Percentiles rank a stretch among this genome's conserved stretches.
Evolutionary conservation across 1,139 yeast genomes (phyloP).

Genomic region (Yamadazyma atlantica): DNA sequence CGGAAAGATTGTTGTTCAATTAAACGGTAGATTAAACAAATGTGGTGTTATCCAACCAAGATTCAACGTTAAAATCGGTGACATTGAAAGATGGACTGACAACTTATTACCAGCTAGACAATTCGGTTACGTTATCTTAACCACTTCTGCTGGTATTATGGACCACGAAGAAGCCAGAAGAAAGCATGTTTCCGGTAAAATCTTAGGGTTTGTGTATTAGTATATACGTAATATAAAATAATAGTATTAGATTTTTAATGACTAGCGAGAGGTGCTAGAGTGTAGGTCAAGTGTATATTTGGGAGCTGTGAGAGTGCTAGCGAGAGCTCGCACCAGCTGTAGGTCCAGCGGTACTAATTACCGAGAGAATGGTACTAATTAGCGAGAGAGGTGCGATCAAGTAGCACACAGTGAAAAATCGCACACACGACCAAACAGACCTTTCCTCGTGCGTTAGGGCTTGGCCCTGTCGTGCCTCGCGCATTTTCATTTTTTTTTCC

Average conservation of each 20-base stretch:
- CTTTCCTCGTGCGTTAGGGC: background rate
- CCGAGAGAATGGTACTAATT: no score
- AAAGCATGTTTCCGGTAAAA: constrained; percentile 97
- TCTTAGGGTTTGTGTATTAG: constrained; percentile 90
- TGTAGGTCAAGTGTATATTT: no score
- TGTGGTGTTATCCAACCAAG: constrained; percentile 97
- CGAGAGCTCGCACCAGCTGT: no score
- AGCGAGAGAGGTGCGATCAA: no score
- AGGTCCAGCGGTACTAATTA: no score
- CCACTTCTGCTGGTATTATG: constrained; percentile 99
- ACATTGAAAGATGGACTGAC: constrained; percentile 95
- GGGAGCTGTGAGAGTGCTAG: no score
- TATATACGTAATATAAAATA: background rate
- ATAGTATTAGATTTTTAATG: no score
- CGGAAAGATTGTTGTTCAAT: constrained; percentile 91
- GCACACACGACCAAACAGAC: no score
- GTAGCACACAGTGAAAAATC: no score
- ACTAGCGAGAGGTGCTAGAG: no score
- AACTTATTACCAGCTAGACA: constrained; percentile 96
- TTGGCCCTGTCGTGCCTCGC: constrained; percentile 5
- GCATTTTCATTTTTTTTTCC: constrained; percentile 2
- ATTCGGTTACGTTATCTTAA: constrained; percentile 90
- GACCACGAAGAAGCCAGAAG: constrained; percentile 99
- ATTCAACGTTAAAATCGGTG: constrained; percentile 87
- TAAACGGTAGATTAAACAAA: constrained; percentile 96